Evolutionary conservation across 108 stramenopile genomes (phyloP).

Genomic region (Nitzschia sp.): DNA sequence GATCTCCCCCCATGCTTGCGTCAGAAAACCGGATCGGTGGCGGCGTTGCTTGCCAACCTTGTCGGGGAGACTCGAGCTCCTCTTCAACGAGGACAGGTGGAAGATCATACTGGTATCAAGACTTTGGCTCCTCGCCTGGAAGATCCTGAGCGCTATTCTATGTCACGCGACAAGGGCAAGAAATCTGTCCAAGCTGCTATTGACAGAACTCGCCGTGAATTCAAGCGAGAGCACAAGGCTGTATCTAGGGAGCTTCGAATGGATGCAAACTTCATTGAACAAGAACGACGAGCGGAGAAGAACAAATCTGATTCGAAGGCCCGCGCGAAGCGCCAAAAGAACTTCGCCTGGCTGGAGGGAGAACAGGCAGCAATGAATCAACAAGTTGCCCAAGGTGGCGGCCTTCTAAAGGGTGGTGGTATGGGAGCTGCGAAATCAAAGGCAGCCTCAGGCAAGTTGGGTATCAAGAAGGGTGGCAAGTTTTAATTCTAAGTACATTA

Average conservation of each 20-base stretch:
- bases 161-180: constrained; percentile 92
- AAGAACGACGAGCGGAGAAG: constrained; percentile 75
- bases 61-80: constrained; percentile 47
- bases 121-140: constrained; percentile 88
- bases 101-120: constrained; percentile 45
- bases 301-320: constrained; percentile 55
- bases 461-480: constrained; percentile 90
- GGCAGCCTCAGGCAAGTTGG: constrained; percentile 73
- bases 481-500: constrained; percentile 33
- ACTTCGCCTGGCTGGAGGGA: constrained; percentile 88
- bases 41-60: constrained; percentile 32
- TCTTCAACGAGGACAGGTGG: constrained; percentile 43
- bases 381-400: constrained; percentile 83
- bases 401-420: constrained; percentile 82
- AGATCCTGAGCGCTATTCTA: constrained; percentile 77
- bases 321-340: constrained; percentile 77
- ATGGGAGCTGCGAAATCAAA: constrained; percentile 74
- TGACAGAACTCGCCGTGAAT: constrained; percentile 87
- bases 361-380: constrained; percentile 92
- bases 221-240: constrained; percentile 95
- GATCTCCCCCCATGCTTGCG: constrained; percentile 46
- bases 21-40: constrained; percentile 43
- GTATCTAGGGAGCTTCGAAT: constrained; percentile 87
- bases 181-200: constrained; percentile 75
- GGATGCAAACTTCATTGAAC: constrained; percentile 82